Conservation (phyloP, 805 yeast genomes). For the Hemisphaericaspora nanyangensis region DNA sequence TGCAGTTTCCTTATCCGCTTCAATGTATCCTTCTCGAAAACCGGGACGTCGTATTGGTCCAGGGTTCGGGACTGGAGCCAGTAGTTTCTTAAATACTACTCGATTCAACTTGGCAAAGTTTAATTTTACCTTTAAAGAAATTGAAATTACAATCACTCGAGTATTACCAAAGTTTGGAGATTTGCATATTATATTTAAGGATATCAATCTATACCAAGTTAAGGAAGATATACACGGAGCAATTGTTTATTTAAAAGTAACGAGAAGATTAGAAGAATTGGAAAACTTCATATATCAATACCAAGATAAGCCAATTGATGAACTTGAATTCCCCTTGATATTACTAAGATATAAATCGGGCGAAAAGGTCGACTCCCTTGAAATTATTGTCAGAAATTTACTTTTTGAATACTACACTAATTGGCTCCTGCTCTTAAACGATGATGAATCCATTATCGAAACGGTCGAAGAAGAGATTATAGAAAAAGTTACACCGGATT, state of each 20-base stretch:
- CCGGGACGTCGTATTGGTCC: neutral
- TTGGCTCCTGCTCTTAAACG: constrained; percentile 46
- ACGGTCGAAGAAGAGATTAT: constrained; percentile 11
- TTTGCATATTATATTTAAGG: constrained; percentile 11
- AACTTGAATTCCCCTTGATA: constrained; percentile 19
- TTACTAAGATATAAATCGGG: constrained; percentile 15
- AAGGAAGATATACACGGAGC: constrained; percentile 22
- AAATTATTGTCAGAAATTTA: constrained; percentile 45
- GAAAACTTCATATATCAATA: constrained; percentile 21
- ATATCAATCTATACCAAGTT: constrained; percentile 16
- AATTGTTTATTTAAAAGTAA: constrained; percentile 14
- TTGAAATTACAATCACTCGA: constrained; percentile 14
- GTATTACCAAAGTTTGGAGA: constrained; percentile 25
- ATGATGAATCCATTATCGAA: constrained; percentile 8
- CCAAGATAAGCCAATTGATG: constrained; percentile 9
- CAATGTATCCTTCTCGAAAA: neutral
- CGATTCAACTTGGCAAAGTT: constrained; percentile 40
- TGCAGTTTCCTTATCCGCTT: constrained; percentile 1
- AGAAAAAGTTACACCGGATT: constrained; percentile 9
- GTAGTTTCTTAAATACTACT: neutral
- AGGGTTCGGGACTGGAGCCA: neutral
- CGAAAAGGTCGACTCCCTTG: constrained; percentile 32
- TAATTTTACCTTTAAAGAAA: constrained; percentile 19
- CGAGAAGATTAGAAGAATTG: constrained; percentile 11
- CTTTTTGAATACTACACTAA: constrained; percentile 55